Conservation (phyloP, 495 filamentous ascomycete genomes). For the Cercophora scortea region DNA sequence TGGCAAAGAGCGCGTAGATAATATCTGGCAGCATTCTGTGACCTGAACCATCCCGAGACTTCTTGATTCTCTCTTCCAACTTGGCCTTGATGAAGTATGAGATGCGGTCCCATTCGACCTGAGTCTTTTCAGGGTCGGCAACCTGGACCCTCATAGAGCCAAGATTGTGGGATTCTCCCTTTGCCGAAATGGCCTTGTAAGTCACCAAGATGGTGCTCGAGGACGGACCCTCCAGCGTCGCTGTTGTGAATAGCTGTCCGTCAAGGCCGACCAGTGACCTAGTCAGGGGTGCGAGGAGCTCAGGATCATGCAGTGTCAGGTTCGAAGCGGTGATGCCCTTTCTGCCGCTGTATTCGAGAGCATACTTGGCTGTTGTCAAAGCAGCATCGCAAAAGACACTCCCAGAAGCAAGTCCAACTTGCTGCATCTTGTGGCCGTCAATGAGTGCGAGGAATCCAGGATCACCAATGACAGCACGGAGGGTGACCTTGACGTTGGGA, state of each 20-base stretch:
- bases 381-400: slow-evolving; percentile 17
- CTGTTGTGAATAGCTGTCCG: background rate
- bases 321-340: background rate
- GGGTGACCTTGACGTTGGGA: background rate
- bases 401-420: slow-evolving; percentile 11
- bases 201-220: background rate
- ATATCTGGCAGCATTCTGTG: background rate
- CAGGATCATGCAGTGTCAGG: background rate
- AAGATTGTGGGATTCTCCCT: background rate
- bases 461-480: background rate
- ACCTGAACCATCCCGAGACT: background rate
- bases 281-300: background rate
- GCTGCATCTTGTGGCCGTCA: slow-evolving; percentile 13
- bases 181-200: background rate
- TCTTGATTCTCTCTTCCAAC: slow-evolving; percentile 6
- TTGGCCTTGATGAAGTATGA: background rate
- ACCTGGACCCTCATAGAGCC: background rate
- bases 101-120: background rate
- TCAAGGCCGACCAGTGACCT: background rate
- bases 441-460: slow-evolving; percentile 1
- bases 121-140: background rate
- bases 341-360: background rate
- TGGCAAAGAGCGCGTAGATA: slow-evolving; percentile 14
- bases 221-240: background rate
- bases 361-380: slow-evolving; percentile 10